Conservation (phyloP, 108 stramenopile genomes). For the Pseudonitzschia delicatissima region DNA sequence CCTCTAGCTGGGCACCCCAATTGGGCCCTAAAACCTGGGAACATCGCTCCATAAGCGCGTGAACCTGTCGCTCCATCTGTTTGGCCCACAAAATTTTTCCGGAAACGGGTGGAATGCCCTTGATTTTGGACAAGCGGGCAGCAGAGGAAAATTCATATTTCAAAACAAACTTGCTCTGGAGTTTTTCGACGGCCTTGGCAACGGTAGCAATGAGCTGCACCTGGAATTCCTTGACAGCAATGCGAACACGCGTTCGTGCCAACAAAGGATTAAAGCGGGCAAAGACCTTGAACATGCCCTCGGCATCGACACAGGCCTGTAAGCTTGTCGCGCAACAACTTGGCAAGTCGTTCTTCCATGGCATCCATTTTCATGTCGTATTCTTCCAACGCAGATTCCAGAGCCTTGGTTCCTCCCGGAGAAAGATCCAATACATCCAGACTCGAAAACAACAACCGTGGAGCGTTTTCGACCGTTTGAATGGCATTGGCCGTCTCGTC, state of each 20-base stretch:
- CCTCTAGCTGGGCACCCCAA: slow-evolving; percentile 96
- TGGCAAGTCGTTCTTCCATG: slow-evolving; percentile 78
- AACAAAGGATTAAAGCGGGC: slow-evolving; percentile 93
- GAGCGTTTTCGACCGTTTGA: slow-evolving; percentile 69
- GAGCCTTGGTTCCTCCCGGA: slow-evolving; percentile 55
- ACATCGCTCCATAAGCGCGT: slow-evolving; percentile 88
- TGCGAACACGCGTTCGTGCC: slow-evolving; percentile 86
- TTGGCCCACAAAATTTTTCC: slow-evolving; percentile 98
- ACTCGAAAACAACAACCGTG: slow-evolving; percentile 58
- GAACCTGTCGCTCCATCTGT: slow-evolving; percentile 96
- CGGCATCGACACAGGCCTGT: slow-evolving; percentile 86
- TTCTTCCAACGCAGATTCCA: slow-evolving; percentile 65
- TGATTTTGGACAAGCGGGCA: slow-evolving; percentile 67
- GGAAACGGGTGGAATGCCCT: slow-evolving; percentile 94
- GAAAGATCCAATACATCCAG: slow-evolving; percentile 74
- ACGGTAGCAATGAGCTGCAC: slow-evolving; percentile 91
- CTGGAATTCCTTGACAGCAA: slow-evolving; percentile 94
- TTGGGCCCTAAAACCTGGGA: slow-evolving; percentile 92
- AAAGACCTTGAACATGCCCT: slow-evolving; percentile 97
- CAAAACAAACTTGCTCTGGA: slow-evolving; percentile 90
- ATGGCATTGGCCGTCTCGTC: slow-evolving; percentile 44
- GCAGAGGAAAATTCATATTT: slow-evolving; percentile 86
- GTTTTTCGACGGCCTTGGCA: slow-evolving; percentile 79
- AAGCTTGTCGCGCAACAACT: slow-evolving; percentile 78
- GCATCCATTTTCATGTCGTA: slow-evolving; percentile 85